Conservation (phyloP, 2,329 filamentous ascomycete species). For the Hypoxylon sp. region DNA sequence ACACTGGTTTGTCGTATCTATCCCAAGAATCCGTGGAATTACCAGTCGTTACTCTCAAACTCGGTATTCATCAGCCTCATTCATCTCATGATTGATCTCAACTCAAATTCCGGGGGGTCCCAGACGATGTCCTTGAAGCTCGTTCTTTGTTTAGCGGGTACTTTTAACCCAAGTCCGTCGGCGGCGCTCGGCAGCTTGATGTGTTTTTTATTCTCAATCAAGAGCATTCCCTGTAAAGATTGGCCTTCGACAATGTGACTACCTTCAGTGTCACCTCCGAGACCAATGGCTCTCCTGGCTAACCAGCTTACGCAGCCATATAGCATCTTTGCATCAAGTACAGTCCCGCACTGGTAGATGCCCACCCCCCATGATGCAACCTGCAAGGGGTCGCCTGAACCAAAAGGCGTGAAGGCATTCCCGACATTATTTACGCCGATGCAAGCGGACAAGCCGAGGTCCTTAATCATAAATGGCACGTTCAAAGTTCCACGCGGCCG, state of each 20-base stretch:
- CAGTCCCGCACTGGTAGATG: conserved; percentile 75
- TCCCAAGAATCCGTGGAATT: not conserved
- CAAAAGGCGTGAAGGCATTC: conserved; percentile 80
- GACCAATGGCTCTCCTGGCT: conserved; percentile 54
- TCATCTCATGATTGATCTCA: conserved; percentile 51
- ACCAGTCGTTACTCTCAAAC: not conserved
- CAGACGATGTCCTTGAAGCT: conserved; percentile 56
- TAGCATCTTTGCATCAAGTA: conserved; percentile 68
- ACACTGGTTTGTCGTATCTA: not conserved
- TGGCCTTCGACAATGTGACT: conserved; percentile 39
- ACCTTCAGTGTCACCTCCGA: conserved; percentile 29
- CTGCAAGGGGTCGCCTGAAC: conserved; percentile 73
- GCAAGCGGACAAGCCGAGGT: conserved; percentile 69
- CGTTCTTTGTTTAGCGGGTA: conserved; percentile 50
- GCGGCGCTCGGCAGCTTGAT: conserved; percentile 44
- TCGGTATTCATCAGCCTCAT: not conserved
- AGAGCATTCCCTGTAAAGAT: conserved; percentile 47
- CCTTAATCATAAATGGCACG: conserved; percentile 70
- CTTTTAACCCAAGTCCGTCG: conserved; percentile 28
- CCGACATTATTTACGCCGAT: conserved; percentile 79
- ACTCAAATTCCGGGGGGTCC: conserved; percentile 54
- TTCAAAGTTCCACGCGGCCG: conserved; percentile 71
- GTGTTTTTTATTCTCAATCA: conserved; percentile 46
- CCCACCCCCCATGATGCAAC: conserved; percentile 74
- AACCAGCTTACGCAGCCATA: conserved; percentile 58